These are phyloP conservation scores for Vaccinium corymbosum DNA, from an alignment of 148 eudicot species.

Conservation along the genomic window DNA sequence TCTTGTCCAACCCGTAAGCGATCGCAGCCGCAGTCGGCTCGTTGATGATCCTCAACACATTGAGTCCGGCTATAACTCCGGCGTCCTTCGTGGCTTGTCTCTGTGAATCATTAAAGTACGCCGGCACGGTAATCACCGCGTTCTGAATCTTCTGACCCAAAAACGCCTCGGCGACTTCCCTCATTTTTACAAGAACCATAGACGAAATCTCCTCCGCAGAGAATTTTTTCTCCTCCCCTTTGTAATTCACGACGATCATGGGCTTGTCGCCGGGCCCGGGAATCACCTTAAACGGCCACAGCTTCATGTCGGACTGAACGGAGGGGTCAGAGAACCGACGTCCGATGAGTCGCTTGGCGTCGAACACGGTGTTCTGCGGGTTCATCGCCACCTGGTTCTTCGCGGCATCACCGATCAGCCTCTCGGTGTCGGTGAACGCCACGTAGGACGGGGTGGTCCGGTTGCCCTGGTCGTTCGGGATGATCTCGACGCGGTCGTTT, in stretches of 20 bases:
- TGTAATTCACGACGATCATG: conserved; percentile 7
- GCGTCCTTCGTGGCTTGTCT: conserved; percentile 12
- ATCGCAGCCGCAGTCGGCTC: conserved; percentile 17
- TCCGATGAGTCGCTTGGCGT: conserved; percentile 13
- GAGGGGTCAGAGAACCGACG: conserved; percentile 17
- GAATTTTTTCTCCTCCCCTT: not conserved
- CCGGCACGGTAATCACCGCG: conserved; percentile 9
- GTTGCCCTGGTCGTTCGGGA: conserved; percentile 36
- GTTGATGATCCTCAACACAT: conserved; percentile 10
- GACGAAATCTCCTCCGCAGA: conserved; percentile 2
- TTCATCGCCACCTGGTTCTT: conserved; percentile 37
- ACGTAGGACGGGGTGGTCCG: conserved; percentile 31
- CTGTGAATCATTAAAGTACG: conserved; percentile 14
- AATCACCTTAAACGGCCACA: conserved; percentile 6
- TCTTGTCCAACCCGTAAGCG: conserved; percentile 13
- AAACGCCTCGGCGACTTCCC: conserved; percentile 4
- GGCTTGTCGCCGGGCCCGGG: conserved; percentile 8
- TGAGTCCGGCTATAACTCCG: conserved; percentile 7
- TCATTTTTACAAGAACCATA: conserved; percentile 1
- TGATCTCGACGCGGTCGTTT: conserved; percentile 32
- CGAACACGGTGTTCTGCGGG: conserved; percentile 28
- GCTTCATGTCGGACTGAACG: conserved; percentile 10
- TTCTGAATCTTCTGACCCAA: conserved; percentile 5
- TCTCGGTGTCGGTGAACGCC: conserved; percentile 30
- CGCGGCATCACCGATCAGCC: conserved; percentile 30